Percentiles rank a stretch among this genome's conserved stretches.
phyloP scores from a whole-genome alignment of 1,139 yeast species.

The Eremothecium coryli region DNA sequence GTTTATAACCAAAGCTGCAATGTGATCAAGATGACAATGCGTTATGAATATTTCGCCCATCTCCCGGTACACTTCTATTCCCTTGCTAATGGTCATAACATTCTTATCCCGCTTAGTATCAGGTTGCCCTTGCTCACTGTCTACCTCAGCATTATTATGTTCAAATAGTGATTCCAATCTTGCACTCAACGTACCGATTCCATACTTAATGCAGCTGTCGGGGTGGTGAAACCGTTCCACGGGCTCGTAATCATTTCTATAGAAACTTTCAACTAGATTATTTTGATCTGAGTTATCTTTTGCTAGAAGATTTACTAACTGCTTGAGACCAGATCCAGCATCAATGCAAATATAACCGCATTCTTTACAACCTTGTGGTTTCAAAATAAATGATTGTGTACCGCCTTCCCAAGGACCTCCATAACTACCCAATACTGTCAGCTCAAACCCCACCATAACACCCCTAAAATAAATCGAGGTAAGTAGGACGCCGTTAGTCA shows the following conservation, averaged over 20 bases:
- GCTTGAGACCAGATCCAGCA: slow-evolving; percentile 67
- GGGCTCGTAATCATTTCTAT: slow-evolving; percentile 14
- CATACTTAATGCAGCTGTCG: slow-evolving; percentile 8
- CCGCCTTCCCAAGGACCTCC: slow-evolving; percentile 72
- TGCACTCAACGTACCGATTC: slow-evolving; percentile 10
- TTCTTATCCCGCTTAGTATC: slow-evolving; percentile 7
- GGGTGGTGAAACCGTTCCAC: slow-evolving; percentile 11
- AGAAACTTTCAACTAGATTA: slow-evolving; percentile 11
- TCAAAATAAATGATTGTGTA: slow-evolving; percentile 58
- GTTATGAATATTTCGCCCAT: slow-evolving; percentile 48
- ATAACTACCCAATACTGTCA: slow-evolving; percentile 60
- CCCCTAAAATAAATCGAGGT: neutral
- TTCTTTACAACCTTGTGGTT: slow-evolving; percentile 38
- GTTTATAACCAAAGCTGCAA: slow-evolving; percentile 59
- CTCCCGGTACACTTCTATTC: slow-evolving; percentile 14
- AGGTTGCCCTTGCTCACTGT: neutral
- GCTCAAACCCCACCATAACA: slow-evolving; percentile 30
- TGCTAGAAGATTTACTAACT: slow-evolving; percentile 43
- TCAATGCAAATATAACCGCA: slow-evolving; percentile 53
- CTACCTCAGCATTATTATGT: slow-evolving; percentile 5
- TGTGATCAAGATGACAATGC: slow-evolving; percentile 82
- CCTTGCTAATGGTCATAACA: neutral
- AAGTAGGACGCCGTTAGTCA: no score
- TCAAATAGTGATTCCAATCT: neutral
- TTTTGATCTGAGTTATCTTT: slow-evolving; percentile 8